Evolutionary conservation across 2,329 filamentous ascomycete genomes (phyloP).

Genomic region (Hymenotorrendiella dingleyae): DNA sequence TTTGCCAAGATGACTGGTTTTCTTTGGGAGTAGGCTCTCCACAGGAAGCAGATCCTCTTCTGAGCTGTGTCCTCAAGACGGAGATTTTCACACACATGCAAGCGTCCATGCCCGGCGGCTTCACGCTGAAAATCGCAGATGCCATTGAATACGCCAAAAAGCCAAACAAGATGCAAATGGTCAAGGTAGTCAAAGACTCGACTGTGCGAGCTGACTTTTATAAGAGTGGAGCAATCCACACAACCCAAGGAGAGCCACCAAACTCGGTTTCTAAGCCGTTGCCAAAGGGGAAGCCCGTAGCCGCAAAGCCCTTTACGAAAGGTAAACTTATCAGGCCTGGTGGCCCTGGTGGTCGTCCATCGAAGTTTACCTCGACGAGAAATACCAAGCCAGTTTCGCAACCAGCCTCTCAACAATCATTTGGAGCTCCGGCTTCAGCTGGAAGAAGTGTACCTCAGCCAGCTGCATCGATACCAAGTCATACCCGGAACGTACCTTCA

Average conservation of each 20-base stretch:
- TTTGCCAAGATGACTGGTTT: slow-evolving; percentile 92
- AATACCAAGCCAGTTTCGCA: slow-evolving; percentile 29
- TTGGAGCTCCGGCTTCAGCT: slow-evolving; percentile 12
- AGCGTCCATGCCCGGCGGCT: slow-evolving; percentile 66
- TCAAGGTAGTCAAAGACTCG: slow-evolving; percentile 89
- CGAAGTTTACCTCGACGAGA: slow-evolving; percentile 52
- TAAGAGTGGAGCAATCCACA: slow-evolving; percentile 90
- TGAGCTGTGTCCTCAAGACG: slow-evolving; percentile 93
- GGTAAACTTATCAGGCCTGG: slow-evolving; percentile 90
- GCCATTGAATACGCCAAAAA: slow-evolving; percentile 96
- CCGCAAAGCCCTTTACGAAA: slow-evolving; percentile 84
- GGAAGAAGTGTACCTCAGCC: slow-evolving; percentile 29
- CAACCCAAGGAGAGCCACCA: slow-evolving; percentile 73
- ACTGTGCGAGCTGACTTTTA: slow-evolving; percentile 73
- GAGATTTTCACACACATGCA: slow-evolving; percentile 93
- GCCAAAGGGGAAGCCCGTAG: slow-evolving; percentile 78
- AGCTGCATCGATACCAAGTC: slow-evolving; percentile 39
- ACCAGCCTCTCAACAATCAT: slow-evolving; percentile 12
- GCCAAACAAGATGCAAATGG: slow-evolving; percentile 79
- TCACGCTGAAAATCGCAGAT: slow-evolving; percentile 78
- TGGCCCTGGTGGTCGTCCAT: slow-evolving; percentile 75
- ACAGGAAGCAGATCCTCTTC: slow-evolving; percentile 86
- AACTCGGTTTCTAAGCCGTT: slow-evolving; percentile 79
- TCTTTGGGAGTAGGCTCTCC: slow-evolving; percentile 83
- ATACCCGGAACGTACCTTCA: slow-evolving; percentile 51